phyloP scores from a whole-genome alignment of 176 grass and related monocot species.

The Bromus sterilis region DNA sequence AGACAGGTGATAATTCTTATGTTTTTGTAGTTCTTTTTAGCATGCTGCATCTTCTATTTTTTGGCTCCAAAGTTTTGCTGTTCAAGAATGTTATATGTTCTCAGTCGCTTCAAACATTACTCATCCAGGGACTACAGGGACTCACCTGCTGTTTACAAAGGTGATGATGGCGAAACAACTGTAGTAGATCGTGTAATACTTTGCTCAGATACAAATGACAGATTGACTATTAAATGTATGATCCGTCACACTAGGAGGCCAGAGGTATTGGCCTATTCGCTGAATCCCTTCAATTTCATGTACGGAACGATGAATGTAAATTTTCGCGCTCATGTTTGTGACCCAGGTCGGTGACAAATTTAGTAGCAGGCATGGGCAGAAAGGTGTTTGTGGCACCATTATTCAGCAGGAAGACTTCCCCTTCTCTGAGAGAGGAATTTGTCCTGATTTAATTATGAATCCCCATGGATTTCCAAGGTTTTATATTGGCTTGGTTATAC shows the following conservation, averaged over 20 bases:
- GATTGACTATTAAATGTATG: slow-evolving; percentile 80
- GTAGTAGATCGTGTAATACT: slow-evolving; percentile 79
- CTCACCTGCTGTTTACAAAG: slow-evolving; percentile 51
- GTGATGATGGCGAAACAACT: slow-evolving; percentile 69
- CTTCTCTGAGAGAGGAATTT: slow-evolving; percentile 83
- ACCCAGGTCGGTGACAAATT: slow-evolving; percentile 87
- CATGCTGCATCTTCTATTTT: background rate
- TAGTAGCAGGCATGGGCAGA: slow-evolving; percentile 92
- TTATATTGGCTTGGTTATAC: slow-evolving; percentile 11
- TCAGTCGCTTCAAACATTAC: background rate
- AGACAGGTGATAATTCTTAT: slow-evolving; percentile 26
- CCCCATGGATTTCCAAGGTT: slow-evolving; percentile 95
- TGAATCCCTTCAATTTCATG: slow-evolving; percentile 5
- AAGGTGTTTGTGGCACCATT: slow-evolving; percentile 94
- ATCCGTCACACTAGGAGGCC: slow-evolving; percentile 72
- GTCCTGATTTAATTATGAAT: slow-evolving; percentile 98
- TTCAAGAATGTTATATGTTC: background rate
- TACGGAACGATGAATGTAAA: background rate
- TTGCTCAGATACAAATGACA: slow-evolving; percentile 67
- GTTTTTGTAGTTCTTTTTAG: slow-evolving; percentile 3
- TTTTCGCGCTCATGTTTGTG: background rate
- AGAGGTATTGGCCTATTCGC: slow-evolving; percentile 38
- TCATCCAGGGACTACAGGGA: slow-evolving; percentile 47
- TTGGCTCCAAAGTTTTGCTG: background rate
- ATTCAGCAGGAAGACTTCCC: slow-evolving; percentile 94